A percentile compares a stretch with the other conserved stretches of the same genome.
phyloP scores from a whole-genome alignment of 805 yeast species.

The Saccharomycopsis schoenii region DNA sequence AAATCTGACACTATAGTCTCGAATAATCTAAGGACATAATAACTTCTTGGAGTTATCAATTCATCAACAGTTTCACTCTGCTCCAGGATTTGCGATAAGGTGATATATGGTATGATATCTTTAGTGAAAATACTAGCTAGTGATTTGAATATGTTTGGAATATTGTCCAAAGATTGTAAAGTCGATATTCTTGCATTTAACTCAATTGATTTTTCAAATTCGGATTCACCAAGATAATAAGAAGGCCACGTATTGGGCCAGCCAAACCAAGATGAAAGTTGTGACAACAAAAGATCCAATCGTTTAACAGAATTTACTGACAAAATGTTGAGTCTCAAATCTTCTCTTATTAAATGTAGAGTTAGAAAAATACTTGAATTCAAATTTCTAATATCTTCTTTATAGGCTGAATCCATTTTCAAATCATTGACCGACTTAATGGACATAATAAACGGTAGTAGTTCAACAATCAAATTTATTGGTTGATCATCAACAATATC shows the following conservation, averaged over 20 bases:
- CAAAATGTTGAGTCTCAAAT: conserved; percentile 47
- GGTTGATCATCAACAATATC: conserved; percentile 15
- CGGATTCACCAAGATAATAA: conserved; percentile 38
- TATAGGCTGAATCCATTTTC: neutral
- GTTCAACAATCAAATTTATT: neutral
- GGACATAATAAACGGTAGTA: neutral
- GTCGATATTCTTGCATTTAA: conserved; percentile 18
- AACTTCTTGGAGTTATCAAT: conserved; percentile 56
- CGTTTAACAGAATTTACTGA: conserved; percentile 27
- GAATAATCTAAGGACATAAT: conserved; percentile 46
- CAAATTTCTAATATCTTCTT: conserved; percentile 29
- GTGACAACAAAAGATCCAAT: conserved; percentile 48
- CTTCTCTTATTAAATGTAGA: conserved; percentile 73
- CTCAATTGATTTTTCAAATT: conserved; percentile 6
- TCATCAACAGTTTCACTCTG: conserved; percentile 52
- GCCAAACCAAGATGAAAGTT: conserved; percentile 56
- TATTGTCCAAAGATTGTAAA: conserved; percentile 39
- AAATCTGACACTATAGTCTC: conserved; percentile 50
- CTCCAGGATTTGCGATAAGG: conserved; percentile 59
- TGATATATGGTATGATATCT: conserved; percentile 42
- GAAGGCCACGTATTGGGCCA: conserved; percentile 62
- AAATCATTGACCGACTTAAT: neutral
- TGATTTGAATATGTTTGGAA: conserved; percentile 52
- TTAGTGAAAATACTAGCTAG: conserved; percentile 40
- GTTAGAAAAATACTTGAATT: conserved; percentile 57